Base-by-base conservation (phyloP, 192 early-diverging fungal species). In the Podila verticillata region DNA sequence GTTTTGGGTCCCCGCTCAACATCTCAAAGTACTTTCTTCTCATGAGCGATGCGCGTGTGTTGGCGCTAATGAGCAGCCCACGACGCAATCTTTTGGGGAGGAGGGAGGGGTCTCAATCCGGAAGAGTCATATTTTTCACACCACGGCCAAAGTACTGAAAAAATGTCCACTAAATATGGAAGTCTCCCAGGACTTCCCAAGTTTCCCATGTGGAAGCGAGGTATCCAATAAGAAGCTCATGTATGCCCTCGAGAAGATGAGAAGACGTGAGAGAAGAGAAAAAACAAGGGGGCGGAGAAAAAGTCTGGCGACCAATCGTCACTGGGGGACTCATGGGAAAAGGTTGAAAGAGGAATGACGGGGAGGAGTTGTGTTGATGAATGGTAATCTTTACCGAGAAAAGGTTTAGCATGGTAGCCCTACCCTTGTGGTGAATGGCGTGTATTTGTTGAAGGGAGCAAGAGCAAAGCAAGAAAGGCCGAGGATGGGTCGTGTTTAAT, bases 141-240 rank as follows among this genome's bases (percentile, higher is more conserved):
- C 10, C 36, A 39, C 12, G 39, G 51, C n/a, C 3, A 24, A 9
- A 24, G 24, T 6, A 24, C n/a, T 22, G 8, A 54, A 51, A 51
- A 54, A 54, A 54, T 54, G 51, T 54, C 51, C 51, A 24, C 51
- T 54, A 54, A 54, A 54, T 54, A 24, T 24, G 51, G 51, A 54
- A 54, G 51, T 54, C 20, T 54, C 51, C 51, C 51, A 54, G 51
- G 51, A 26, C 51, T 7, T 54, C 10, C 20, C n/a, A 24, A 54
- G 24, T 19, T 54, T 54, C 51, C 39, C 39, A 44, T 44, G 39
- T 44, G 39, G 24, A 26, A 54, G n/a, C 4, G 24, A 54, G 51
- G 51, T 2, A 26, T 17, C 39, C 39, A 54, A 54, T 24, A 26
- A 24, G 13, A 24, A n/a, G 51, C 51, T 54, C 24, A 26, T 54